A percentile compares a stretch with the other conserved stretches of the same genome.
Conservation (phyloP, 495 filamentous ascomycete species). For the Xylaria intraflava region DNA sequence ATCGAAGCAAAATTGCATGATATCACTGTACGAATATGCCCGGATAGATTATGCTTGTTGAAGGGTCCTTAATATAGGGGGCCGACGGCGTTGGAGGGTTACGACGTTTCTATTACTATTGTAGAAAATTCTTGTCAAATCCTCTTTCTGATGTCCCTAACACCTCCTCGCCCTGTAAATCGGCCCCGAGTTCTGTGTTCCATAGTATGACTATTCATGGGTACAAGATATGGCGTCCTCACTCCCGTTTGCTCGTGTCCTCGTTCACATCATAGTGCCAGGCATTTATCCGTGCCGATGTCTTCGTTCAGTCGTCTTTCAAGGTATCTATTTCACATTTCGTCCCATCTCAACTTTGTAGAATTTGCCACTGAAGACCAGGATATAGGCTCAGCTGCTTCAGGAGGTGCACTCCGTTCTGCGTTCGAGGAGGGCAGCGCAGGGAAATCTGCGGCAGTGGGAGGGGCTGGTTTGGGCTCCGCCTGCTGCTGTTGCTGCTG, state of each 20-base stretch:
- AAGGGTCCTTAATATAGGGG: not conserved
- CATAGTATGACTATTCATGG: too few species aligned
- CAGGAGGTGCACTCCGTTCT: constrained; percentile 22
- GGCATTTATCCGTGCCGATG: not conserved
- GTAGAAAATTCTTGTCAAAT: constrained; percentile 1
- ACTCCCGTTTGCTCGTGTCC: not conserved
- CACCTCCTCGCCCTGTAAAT: too few species aligned
- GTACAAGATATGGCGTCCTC: not conserved
- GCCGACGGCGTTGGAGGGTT: not conserved
- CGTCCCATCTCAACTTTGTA: constrained; percentile 40
- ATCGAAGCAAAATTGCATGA: constrained; percentile 10
- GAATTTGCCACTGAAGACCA: constrained; percentile 14
- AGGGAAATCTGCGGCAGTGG: constrained; percentile 36
- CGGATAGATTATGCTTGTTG: constrained; percentile 7
- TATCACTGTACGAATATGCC: constrained; percentile 10
- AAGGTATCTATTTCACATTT: constrained; percentile 37
- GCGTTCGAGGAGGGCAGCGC: constrained; percentile 29
- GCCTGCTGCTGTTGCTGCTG: constrained; percentile 15
- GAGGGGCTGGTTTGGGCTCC: constrained; percentile 14
- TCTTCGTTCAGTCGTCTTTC: constrained; percentile 13
- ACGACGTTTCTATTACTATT: constrained; percentile 11
- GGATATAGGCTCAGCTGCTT: constrained; percentile 1
- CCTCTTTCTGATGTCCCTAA: not conserved
- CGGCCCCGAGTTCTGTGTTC: too few species aligned
- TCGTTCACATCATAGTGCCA: not conserved